Conservation (phyloP, 1,139 yeast species). For the Yamadazyma siamensis region DNA sequence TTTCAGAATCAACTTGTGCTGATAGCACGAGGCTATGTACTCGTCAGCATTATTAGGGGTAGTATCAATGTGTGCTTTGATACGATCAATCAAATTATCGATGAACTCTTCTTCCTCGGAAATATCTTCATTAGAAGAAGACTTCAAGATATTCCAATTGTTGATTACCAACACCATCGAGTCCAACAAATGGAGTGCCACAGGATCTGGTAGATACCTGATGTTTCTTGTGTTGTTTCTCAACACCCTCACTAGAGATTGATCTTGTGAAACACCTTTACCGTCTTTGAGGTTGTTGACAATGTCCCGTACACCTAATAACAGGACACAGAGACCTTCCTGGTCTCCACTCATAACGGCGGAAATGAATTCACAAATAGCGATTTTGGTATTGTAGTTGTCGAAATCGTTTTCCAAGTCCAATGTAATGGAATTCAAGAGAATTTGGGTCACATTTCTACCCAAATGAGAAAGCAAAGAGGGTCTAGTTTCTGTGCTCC, state of each 20-base stretch:
- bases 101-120: slow-evolving; percentile 51
- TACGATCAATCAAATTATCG: slow-evolving; percentile 43
- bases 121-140: slow-evolving; percentile 15
- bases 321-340: slow-evolving; percentile 78
- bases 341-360: slow-evolving; percentile 75
- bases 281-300: slow-evolving; percentile 29
- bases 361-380: slow-evolving; percentile 70
- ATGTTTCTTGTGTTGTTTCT: slow-evolving; percentile 56
- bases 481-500: slow-evolving; percentile 59
- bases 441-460: slow-evolving; percentile 52
- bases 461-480: slow-evolving; percentile 83
- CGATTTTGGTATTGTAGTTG: slow-evolving; percentile 51
- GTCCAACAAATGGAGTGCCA: slow-evolving; percentile 57
- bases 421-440: slow-evolving; percentile 54
- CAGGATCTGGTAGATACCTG: slow-evolving; percentile 54
- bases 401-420: slow-evolving; percentile 64
- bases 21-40: slow-evolving; percentile 48
- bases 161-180: slow-evolving; percentile 65
- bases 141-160: slow-evolving; percentile 63
- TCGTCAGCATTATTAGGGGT: slow-evolving; percentile 18
- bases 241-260: slow-evolving; percentile 52
- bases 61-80: slow-evolving; percentile 20
- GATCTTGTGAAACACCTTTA: slow-evolving; percentile 13
- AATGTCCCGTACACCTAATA: slow-evolving; percentile 69
- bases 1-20: slow-evolving; percentile 58